These are phyloP conservation scores for Microdochium nivale DNA, from an alignment of 2,329 filamentous ascomycete genomes.

Conservation along the genomic window DNA sequence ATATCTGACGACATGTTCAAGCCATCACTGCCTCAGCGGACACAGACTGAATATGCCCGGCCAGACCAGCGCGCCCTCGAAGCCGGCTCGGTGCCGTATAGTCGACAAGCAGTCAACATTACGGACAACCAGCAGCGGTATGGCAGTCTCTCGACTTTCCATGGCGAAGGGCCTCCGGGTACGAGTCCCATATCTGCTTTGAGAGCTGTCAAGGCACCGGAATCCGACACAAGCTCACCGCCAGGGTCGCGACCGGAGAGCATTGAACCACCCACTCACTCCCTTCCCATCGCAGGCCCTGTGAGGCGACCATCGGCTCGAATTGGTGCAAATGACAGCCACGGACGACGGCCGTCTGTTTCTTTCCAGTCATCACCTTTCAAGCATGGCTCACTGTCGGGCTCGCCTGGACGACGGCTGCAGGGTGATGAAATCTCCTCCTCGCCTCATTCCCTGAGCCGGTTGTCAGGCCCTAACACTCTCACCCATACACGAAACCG, in stretches of 20 bases:
- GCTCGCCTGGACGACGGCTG: slow-evolving; percentile 58
- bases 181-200: slow-evolving; percentile 83
- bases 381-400: slow-evolving; percentile 91
- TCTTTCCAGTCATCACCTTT: slow-evolving; percentile 77
- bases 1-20: slow-evolving; percentile 81
- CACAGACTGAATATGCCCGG: slow-evolving; percentile 16
- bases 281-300: slow-evolving; percentile 39
- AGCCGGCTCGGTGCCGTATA: slow-evolving; percentile 66
- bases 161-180: slow-evolving; percentile 67
- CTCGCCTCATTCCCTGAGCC: slow-evolving; percentile 45
- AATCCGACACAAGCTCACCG: slow-evolving; percentile 55
- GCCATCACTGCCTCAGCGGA: slow-evolving; percentile 60
- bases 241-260: slow-evolving; percentile 40
- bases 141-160: slow-evolving; percentile 82
- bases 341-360: slow-evolving; percentile 67
- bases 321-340: slow-evolving; percentile 33
- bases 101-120: slow-evolving; percentile 37
- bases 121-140: slow-evolving; percentile 70
- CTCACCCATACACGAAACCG: slow-evolving; percentile 57
- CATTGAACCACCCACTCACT: slow-evolving; percentile 37
- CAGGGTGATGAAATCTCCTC: slow-evolving; percentile 42
- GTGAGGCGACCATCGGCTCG: slow-evolving; percentile 27
- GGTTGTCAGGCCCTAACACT: slow-evolving; percentile 36
- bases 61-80: slow-evolving; percentile 35
- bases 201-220: slow-evolving; percentile 54